Evolutionary conservation across 768 basidiomycete species (phyloP).

Genomic region (Porpolomopsis calyptriformis): DNA sequence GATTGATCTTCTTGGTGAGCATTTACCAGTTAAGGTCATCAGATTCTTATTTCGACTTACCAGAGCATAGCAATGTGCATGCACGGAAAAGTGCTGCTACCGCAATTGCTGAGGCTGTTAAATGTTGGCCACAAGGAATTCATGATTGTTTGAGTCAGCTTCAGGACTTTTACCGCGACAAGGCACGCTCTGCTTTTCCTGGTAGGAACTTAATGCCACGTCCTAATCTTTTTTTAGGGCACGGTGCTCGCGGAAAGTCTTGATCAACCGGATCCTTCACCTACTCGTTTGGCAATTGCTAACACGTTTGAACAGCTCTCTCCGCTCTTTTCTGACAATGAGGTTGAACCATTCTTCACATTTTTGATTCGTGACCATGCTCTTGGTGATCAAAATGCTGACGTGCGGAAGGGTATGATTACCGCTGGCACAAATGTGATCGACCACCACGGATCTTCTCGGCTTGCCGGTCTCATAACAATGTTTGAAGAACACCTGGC

Average conservation of each 20-base stretch:
- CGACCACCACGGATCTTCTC: conserved; percentile 68
- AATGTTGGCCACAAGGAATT: conserved; percentile 54
- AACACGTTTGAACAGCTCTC: conserved; percentile 57
- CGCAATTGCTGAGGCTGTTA: conserved; percentile 69
- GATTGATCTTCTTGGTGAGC: conserved; percentile 57
- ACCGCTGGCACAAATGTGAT: conserved; percentile 71
- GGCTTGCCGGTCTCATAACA: conserved; percentile 62
- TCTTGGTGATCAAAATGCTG: conserved; percentile 72
- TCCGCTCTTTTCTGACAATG: conserved; percentile 47
- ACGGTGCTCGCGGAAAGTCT: conserved; percentile 85
- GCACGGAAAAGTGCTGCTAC: conserved; percentile 63
- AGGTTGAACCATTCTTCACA: conserved; percentile 64
- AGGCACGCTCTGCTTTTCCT: conserved; percentile 31
- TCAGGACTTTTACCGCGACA: conserved; percentile 72
- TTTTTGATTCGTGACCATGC: conserved; percentile 83
- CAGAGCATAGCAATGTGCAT: conserved; percentile 72
- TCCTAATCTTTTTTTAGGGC: conserved; percentile 43
- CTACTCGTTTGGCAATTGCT: conserved; percentile 66
- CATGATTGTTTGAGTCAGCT: conserved; percentile 40
- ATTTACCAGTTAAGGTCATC: background rate
- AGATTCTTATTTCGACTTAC: background rate
- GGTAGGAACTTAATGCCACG: background rate
- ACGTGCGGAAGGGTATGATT: conserved; percentile 85
- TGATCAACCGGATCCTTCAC: conserved; percentile 86
- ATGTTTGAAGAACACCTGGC: conserved; percentile 74